Evolutionary conservation across 106 monocot genomes (phyloP), one percentile per base, ranked within the genome.

Genomic region (Allium sativum): DNA sequence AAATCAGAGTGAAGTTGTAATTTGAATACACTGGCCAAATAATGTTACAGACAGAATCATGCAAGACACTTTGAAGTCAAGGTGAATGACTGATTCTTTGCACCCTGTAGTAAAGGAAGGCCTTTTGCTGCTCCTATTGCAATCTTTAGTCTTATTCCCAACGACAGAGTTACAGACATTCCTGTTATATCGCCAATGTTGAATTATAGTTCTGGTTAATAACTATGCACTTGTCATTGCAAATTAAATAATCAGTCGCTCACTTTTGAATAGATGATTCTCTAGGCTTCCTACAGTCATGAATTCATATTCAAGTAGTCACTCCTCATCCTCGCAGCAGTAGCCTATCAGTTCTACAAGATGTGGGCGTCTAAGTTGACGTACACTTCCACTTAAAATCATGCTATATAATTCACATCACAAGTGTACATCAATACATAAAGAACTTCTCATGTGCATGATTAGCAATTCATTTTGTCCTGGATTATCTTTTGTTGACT

Each of bases 201-300:
- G 12, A 47, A 8, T 47, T 8, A 47, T 47, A 47, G 12, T 47
- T 12, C 8, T 47, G 12, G 8, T 47, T 12, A 47, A 12, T 8
- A 8, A 12, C 8, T 12, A 47, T 47, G 47, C 8, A 47, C 9
- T 47, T 12, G 12, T 47, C 8, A 8, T 8, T 47, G 47, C 8
- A 47, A 8, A 47, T 8, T 47, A 12, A 8, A 47, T 8, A 8
- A 12, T 47, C 8, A 47, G 8, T 8, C 8, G 9, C 12, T 47
- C 8, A 84, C 84, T 76, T 59, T 64, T 76, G 68, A 84, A 84
- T 42, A 79, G 70, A 52, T 79, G 84, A 73, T 84, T 84, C 70
- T 84, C 84, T 10, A 84, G 66, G 73, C 79, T 84, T 53, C 84
- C 84, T 8, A 79, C 68, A 21, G 78, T 75, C 85, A 86, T 81